Conservation (phyloP, 768 basidiomycete species). For the Serendipita indica region DNA sequence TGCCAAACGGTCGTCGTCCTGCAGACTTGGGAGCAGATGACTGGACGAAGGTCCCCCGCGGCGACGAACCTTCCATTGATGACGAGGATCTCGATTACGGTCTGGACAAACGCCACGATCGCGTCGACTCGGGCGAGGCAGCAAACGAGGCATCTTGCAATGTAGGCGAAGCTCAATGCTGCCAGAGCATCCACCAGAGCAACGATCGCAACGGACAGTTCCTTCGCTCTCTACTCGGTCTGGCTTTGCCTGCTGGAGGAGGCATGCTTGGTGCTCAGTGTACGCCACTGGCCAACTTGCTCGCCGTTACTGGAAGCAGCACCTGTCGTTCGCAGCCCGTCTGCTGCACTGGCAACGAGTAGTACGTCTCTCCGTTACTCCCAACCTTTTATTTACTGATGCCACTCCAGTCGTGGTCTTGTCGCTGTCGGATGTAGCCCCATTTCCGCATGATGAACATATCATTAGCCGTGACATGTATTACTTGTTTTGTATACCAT, state of each 20-base stretch:
- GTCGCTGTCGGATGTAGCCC: slow-evolving; percentile 4
- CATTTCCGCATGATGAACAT: background rate
- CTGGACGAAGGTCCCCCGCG: background rate
- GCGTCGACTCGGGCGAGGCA: background rate
- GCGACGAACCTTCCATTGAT: background rate
- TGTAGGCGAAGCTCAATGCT: slow-evolving; percentile 6
- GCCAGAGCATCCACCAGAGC: slow-evolving; percentile 8
- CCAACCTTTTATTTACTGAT: background rate
- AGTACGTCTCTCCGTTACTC: background rate
- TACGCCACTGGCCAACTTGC: background rate
- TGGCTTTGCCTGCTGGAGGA: background rate
- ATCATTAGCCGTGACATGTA: too few species aligned
- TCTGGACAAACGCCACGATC: slow-evolving; percentile 4
- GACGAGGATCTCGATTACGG: background rate
- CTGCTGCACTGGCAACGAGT: slow-evolving; percentile 8
- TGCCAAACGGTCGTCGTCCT: background rate
- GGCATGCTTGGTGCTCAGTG: slow-evolving; percentile 5
- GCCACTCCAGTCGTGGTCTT: background rate
- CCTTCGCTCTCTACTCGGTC: background rate
- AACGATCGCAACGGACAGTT: background rate
- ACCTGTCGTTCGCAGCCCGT: background rate
- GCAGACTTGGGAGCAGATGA: background rate
- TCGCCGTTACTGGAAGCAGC: background rate
- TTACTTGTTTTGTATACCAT: too few species aligned
- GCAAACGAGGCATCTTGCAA: background rate